Evolutionary conservation across 179 eudicot species (phyloP).

Genomic region (Spinacia oleracea): DNA sequence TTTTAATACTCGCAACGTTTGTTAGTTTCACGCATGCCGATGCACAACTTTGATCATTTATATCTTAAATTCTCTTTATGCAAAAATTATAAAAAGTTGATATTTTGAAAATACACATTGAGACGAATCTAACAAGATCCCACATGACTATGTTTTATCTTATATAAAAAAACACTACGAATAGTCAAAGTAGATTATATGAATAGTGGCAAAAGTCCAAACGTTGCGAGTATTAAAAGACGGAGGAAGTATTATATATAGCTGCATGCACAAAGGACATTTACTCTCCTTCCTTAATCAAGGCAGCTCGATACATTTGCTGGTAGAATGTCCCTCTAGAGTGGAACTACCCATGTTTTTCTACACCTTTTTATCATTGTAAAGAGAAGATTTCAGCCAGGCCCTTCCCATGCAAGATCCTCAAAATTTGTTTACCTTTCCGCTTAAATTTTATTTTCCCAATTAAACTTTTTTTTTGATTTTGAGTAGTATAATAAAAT

Average conservation of each 20-base stretch:
- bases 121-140: too few relatives aligned
- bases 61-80: too few relatives aligned
- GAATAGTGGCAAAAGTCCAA: too few relatives aligned
- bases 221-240: too few relatives aligned
- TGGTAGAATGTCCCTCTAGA: background rate
- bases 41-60: too few relatives aligned
- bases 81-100: too few relatives aligned
- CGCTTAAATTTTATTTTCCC: background rate
- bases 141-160: too few relatives aligned
- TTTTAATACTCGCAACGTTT: too few relatives aligned
- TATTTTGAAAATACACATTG: too few relatives aligned
- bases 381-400: background rate
- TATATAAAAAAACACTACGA: too few relatives aligned
- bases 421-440: background rate
- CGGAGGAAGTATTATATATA: background rate
- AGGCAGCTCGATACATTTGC: background rate
- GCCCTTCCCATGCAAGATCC: slow-evolving; percentile 1
- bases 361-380: background rate
- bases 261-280: background rate
- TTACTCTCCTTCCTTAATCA: background rate
- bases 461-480: background rate
- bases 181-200: too few relatives aligned
- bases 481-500: background rate
- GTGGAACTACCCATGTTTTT: background rate
- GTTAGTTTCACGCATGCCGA: too few relatives aligned